Base-by-base conservation (phyloP, 345 rosid species). In the Clarkia xantiana region DNA sequence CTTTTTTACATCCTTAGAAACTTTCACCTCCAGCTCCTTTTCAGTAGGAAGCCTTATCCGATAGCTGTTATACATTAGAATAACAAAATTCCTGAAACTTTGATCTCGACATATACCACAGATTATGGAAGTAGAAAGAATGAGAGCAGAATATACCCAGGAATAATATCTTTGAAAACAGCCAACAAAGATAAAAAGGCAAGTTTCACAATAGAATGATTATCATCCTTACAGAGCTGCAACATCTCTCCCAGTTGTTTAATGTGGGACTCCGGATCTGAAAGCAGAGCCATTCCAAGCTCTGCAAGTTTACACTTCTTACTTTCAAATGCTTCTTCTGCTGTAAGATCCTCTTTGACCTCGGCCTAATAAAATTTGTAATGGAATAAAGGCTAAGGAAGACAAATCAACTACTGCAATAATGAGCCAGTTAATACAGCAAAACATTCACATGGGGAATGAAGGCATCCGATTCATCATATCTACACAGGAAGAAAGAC, bases 41-140 rank as follows among this genome's bases (percentile, higher is more conserved):
- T 86, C 98, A 55, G 94, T 86, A 38, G 98, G 94, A 76, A 84
- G 96, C 67, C 98, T 80, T 57, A 91, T 86, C 49, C 96, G 86
- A 55, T 91, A 91, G 48, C 98, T 91, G 81, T 49, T 19, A 42
- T 9, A 47, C 47, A 51, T 34, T 20, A 57, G 42, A 17, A 16
- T 42, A 59, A 52, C 19, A 18, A 52, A 36, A 20, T 18, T 14
- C 11, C 43, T 44, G 46, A 50, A 47, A 19, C 22, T 39, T 42
- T 47, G 13, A 42, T 13, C 6, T 40, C 9, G 39, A 53, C n/a
- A 14, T 11, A 15, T 18, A 9, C 1, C 44, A 11, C 13, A 6
- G 8, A 15, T 17, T 40, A 29, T 6, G 3, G 0, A 42, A 9
- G n/a, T 12, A 17, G 39, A n/a, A 42, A 14, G 39, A 41, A 1